Conservation (phyloP, 192 early-diverging fungal genomes). For the Backusella westeae region DNA sequence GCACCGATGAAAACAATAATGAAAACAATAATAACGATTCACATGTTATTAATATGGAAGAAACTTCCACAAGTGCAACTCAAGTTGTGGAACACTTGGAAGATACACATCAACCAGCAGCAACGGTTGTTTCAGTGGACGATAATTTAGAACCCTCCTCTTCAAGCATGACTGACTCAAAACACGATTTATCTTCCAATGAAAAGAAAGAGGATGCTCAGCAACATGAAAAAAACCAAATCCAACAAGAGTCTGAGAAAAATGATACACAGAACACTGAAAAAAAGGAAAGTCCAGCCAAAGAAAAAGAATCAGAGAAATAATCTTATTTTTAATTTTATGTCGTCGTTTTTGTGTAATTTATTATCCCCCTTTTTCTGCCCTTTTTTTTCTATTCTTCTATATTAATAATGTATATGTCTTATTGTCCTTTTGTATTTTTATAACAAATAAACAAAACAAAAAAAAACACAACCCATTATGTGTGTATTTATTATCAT, state of each 20-base stretch:
- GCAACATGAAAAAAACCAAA: neutral
- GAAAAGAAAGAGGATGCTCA: neutral
- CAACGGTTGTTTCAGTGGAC: neutral
- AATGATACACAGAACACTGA: neutral
- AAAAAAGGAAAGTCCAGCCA: neutral
- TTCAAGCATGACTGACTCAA: neutral
- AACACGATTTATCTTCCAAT: neutral
- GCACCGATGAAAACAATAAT: neutral
- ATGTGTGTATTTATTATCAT: neutral
- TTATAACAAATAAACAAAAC: neutral
- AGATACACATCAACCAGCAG: neutral
- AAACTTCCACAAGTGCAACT: neutral
- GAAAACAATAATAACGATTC: neutral
- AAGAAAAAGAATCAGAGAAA: constrained; percentile 3
- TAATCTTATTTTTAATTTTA: neutral
- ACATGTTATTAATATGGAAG: constrained; percentile 8
- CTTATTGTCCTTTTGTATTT: neutral
- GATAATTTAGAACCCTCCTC: neutral
- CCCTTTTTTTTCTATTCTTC: neutral
- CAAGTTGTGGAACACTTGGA: constrained; percentile 4
- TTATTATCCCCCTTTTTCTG: neutral
- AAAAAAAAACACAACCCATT: neutral
- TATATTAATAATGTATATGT: neutral
- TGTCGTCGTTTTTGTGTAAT: neutral
- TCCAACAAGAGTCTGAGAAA: neutral